A percentile compares a stretch with the other conserved stretches of the same genome.
These are phyloP conservation scores for Epithele typhae DNA, from an alignment of 768 basidiomycete genomes.

Conservation along the genomic window DNA sequence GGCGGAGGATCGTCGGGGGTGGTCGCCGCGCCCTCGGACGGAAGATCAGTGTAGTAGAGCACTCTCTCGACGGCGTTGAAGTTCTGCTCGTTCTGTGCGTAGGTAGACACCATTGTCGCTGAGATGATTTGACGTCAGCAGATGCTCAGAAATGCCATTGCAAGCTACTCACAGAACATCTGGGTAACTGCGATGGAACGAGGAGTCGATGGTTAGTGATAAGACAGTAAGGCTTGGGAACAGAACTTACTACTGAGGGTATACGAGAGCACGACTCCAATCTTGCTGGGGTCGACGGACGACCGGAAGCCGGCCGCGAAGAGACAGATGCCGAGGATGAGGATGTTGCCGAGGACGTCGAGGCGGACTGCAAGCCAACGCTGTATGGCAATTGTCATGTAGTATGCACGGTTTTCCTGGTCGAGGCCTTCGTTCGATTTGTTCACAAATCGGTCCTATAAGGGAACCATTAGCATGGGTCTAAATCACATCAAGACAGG, in stretches of 20 bases:
- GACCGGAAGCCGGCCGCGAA: slow-evolving; percentile 62
- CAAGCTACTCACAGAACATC: slow-evolving; percentile 42
- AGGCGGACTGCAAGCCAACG: slow-evolving; percentile 61
- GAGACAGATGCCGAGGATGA: slow-evolving; percentile 65
- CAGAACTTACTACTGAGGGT: slow-evolving; percentile 37
- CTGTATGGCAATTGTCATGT: slow-evolving; percentile 62
- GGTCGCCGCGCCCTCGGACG: slow-evolving; percentile 42
- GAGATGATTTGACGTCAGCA: not conserved
- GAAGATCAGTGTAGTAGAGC: slow-evolving; percentile 62
- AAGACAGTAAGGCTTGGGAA: too few relatives aligned
- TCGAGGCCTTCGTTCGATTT: slow-evolving; percentile 53
- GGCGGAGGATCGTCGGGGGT: slow-evolving; percentile 47
- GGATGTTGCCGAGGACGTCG: slow-evolving; percentile 61
- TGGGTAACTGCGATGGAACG: slow-evolving; percentile 43
- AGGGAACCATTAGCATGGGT: too few relatives aligned
- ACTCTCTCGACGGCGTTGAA: slow-evolving; percentile 74
- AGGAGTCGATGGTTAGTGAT: too few relatives aligned
- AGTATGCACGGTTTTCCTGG: slow-evolving; percentile 58
- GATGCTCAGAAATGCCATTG: not conserved
- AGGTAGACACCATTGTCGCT: slow-evolving; percentile 54
- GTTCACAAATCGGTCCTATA: slow-evolving; percentile 42
- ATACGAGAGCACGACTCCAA: slow-evolving; percentile 38
- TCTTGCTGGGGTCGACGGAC: slow-evolving; percentile 52
- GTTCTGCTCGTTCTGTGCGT: slow-evolving; percentile 61
- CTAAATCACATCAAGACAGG: too few relatives aligned